These are phyloP conservation scores for Phytophthora capsici DNA, from an alignment of 352 stramenopile genomes.

Conservation along the genomic window DNA sequence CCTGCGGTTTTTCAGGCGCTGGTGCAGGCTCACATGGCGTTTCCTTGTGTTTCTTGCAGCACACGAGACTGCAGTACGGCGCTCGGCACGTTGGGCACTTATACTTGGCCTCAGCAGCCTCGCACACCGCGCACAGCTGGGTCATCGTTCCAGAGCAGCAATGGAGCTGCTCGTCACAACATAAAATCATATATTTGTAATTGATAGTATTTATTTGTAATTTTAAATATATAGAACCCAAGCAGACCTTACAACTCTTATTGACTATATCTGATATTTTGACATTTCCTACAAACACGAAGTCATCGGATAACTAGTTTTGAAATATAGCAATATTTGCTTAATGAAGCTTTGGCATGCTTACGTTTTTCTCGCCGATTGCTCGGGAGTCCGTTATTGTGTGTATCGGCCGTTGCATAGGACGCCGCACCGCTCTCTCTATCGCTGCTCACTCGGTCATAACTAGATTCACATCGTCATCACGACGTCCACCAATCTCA, in stretches of 20 bases:
- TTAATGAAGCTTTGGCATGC: slow-evolving; percentile 7
- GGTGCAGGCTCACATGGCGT: slow-evolving; percentile 47
- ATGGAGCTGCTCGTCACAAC: background rate
- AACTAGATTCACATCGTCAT: slow-evolving; percentile 19
- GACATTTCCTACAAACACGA: background rate
- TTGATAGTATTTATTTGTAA: slow-evolving; percentile 1
- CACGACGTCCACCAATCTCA: slow-evolving; percentile 1
- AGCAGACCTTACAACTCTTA: slow-evolving; percentile 16
- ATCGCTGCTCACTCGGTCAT: slow-evolving; percentile 8
- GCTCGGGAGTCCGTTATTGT: slow-evolving; percentile 23
- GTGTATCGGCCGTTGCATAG: slow-evolving; percentile 28
- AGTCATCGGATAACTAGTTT: background rate
- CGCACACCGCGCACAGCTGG: slow-evolving; percentile 64
- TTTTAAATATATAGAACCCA: slow-evolving; percentile 6
- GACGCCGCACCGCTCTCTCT: slow-evolving; percentile 10
- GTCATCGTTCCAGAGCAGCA: slow-evolving; percentile 39
- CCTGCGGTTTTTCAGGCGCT: slow-evolving; percentile 17
- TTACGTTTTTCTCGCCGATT: slow-evolving; percentile 23
- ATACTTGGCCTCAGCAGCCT: slow-evolving; percentile 72
- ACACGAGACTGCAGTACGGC: slow-evolving; percentile 78
- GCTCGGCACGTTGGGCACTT: slow-evolving; percentile 78
- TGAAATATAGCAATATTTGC: slow-evolving; percentile 2
- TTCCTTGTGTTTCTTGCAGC: slow-evolving; percentile 87
- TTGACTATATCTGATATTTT: background rate
- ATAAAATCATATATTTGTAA: background rate